These are phyloP conservation scores for Boletus pseudopeckii DNA, from an alignment of 768 basidiomycete genomes.

Conservation along the genomic window DNA sequence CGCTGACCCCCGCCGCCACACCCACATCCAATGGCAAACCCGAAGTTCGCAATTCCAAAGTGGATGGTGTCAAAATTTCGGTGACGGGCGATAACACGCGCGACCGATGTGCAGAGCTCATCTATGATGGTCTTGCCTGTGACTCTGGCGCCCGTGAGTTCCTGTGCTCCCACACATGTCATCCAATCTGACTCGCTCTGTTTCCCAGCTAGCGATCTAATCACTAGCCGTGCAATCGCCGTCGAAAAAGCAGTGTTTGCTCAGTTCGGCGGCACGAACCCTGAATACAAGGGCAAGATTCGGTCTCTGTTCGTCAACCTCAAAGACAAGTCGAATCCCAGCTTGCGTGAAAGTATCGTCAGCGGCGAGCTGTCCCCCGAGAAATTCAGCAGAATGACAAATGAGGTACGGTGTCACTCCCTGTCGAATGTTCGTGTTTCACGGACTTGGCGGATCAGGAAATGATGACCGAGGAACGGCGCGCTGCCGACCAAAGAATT, in stretches of 20 bases:
- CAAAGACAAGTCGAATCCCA: constrained; percentile 93
- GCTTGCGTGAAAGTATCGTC: constrained; percentile 79
- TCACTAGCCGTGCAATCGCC: constrained; percentile 60
- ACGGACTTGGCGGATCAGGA: constrained; percentile 49
- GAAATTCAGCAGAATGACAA: constrained; percentile 76
- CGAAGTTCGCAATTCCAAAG: constrained; percentile 54
- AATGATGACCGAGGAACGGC: constrained; percentile 92
- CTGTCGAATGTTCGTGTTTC: neutral
- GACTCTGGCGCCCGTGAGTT: constrained; percentile 88
- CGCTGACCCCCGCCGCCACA: constrained; percentile 38
- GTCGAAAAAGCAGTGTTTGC: constrained; percentile 66
- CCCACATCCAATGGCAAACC: constrained; percentile 32
- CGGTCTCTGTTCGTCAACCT: constrained; percentile 89
- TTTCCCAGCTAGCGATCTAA: constrained; percentile 59
- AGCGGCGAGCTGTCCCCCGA: constrained; percentile 71
- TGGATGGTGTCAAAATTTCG: constrained; percentile 61
- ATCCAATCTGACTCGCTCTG: constrained; percentile 4
- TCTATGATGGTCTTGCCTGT: constrained; percentile 86
- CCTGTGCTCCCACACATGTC: neutral
- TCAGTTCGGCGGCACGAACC: constrained; percentile 42
- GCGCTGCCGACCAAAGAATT: constrained; percentile 78
- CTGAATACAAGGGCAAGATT: constrained; percentile 72
- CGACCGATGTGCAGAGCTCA: constrained; percentile 83
- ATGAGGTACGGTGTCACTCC: constrained; percentile 49
- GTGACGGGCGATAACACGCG: constrained; percentile 69